phyloP scores from a whole-genome alignment of 768 basidiomycete genomes.

The Lactarius vividus region DNA sequence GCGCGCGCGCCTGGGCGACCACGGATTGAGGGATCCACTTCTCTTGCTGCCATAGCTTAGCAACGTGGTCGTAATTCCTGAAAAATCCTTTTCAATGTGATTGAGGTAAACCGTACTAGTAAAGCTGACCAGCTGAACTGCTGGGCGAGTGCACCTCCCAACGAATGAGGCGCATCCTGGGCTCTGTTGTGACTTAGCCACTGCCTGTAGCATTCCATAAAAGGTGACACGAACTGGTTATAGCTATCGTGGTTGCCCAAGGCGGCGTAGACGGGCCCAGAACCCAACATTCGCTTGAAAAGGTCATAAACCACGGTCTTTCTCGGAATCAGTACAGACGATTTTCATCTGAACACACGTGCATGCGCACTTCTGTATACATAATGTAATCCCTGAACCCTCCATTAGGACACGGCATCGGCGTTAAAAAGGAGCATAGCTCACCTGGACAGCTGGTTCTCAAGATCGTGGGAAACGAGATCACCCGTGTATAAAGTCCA shows the following conservation, averaged over 20 bases:
- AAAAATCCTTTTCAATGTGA: not conserved
- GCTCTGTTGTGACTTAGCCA: slow-evolving; percentile 38
- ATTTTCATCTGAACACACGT: not conserved
- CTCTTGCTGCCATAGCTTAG: slow-evolving; percentile 67
- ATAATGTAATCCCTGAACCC: slow-evolving; percentile 49
- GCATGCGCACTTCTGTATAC: slow-evolving; percentile 56
- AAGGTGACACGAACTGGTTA: slow-evolving; percentile 46
- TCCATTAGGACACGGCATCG: not conserved
- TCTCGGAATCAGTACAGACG: slow-evolving; percentile 6
- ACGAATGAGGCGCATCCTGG: slow-evolving; percentile 57
- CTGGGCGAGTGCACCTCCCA: slow-evolving; percentile 51
- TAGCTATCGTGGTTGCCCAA: slow-evolving; percentile 79
- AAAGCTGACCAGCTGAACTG: slow-evolving; percentile 62
- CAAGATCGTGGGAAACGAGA: slow-evolving; percentile 67
- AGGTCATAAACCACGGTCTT: slow-evolving; percentile 66
- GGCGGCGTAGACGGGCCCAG: slow-evolving; percentile 71
- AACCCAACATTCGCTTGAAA: slow-evolving; percentile 57
- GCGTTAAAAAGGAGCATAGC: slow-evolving; percentile 21
- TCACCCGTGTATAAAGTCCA: slow-evolving; percentile 74
- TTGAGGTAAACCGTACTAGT: not conserved
- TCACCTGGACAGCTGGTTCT: slow-evolving; percentile 60
- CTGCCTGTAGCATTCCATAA: not conserved
- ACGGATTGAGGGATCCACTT: slow-evolving; percentile 62
- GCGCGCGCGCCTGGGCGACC: slow-evolving; percentile 55
- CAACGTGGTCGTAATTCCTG: slow-evolving; percentile 78